These are phyloP conservation scores for Annulohypoxylon bovei DNA, from an alignment of 495 filamentous ascomycete species.

Conservation along the genomic window DNA sequence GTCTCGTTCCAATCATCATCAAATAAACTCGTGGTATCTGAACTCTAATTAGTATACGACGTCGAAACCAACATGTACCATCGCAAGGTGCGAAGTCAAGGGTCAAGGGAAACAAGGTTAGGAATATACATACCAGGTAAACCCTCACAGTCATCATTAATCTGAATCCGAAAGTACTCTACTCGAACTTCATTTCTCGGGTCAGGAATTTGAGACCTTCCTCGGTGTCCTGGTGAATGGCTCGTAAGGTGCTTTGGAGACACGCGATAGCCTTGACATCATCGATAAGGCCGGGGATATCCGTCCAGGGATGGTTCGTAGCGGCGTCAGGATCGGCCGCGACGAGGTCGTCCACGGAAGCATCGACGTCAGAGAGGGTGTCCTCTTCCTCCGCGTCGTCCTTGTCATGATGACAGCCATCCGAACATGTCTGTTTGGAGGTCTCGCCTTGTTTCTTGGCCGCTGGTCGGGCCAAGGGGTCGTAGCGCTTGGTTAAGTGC, in stretches of 20 bases:
- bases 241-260: neutral
- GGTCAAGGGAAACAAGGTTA: neutral
- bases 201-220: neutral
- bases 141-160: neutral
- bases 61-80: no score
- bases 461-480: no score
- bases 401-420: no score
- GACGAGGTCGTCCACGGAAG: constrained; percentile 24
- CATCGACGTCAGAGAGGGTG: neutral
- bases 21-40: neutral
- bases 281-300: neutral
- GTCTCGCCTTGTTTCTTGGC: no score
- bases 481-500: no score
- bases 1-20: no score
- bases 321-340: neutral
- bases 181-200: neutral
- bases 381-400: neutral
- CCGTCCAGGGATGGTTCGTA: neutral
- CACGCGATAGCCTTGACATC: neutral
- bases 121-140: neutral
- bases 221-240: neutral
- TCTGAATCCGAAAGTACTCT: neutral
- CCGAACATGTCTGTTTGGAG: no score
- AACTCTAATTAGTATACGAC: neutral
- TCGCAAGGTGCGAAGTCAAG: neutral